Conservation (phyloP, 176 grass and related monocot genomes). For the Raddia distichophylla region DNA sequence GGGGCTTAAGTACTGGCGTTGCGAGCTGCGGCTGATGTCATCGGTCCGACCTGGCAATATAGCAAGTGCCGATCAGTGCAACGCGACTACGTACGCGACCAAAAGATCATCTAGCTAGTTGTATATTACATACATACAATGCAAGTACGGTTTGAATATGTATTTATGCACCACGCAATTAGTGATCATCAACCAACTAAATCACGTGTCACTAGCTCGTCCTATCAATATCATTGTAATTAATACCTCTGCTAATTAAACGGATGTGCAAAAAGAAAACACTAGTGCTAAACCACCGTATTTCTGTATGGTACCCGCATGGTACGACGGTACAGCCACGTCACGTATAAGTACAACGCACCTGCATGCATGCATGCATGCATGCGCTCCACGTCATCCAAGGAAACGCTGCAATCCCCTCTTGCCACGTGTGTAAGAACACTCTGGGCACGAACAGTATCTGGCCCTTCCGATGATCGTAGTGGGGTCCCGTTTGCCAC, state of each 20-base stretch:
- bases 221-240: background rate
- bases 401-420: background rate
- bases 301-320: too few species aligned
- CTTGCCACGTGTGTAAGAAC: background rate
- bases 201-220: background rate
- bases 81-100: background rate
- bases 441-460: background rate
- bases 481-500: background rate
- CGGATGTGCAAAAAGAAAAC: background rate
- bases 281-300: too few species aligned
- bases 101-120: background rate
- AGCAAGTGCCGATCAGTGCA: background rate
- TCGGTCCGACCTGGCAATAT: constrained; percentile 3
- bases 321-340: too few species aligned
- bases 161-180: background rate
- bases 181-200: background rate
- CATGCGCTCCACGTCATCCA: constrained; percentile 12
- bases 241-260: background rate
- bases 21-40: constrained; percentile 26
- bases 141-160: too few species aligned
- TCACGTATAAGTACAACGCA: too few species aligned
- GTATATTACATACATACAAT: too few species aligned
- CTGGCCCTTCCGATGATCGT: background rate
- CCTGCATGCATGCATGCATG: background rate
- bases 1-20: constrained; percentile 42